These are phyloP conservation scores for Myriosclerotinia duriaeana DNA, from an alignment of 2,329 filamentous ascomycete genomes.

Conservation along the genomic window DNA sequence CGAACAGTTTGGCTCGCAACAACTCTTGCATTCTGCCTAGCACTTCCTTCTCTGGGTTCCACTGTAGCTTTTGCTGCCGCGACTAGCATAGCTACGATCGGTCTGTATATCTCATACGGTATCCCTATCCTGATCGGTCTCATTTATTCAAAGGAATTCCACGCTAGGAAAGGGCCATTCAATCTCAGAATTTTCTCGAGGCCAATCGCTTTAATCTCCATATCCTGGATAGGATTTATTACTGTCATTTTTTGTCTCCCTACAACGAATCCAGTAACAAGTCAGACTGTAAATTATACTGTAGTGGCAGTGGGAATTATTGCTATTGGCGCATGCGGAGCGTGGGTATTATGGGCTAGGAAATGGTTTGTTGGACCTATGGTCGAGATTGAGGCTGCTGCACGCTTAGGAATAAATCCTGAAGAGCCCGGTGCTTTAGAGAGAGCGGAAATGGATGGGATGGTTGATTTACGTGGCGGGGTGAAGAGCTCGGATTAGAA, in stretches of 20 bases:
- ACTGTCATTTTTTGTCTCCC: conserved; percentile 59
- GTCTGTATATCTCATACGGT: conserved; percentile 58
- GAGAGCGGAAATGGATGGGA: conserved; percentile 29
- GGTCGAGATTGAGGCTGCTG: conserved; percentile 52
- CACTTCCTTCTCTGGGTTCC: conserved; percentile 55
- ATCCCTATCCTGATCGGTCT: conserved; percentile 56
- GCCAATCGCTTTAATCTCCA: conserved; percentile 49
- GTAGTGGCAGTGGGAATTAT: conserved; percentile 60
- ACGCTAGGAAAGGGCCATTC: conserved; percentile 54
- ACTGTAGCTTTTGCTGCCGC: conserved; percentile 57
- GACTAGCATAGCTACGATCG: conserved; percentile 58
- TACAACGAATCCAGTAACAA: conserved; percentile 54
- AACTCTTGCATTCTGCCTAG: conserved; percentile 53
- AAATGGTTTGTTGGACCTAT: conserved; percentile 58
- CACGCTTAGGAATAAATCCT: conserved; percentile 50
- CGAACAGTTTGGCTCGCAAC: conserved; percentile 58
- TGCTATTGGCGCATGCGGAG: conserved; percentile 47
- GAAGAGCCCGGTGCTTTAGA: conserved; percentile 35
- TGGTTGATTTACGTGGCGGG: conserved; percentile 1
- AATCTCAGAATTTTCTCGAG: conserved; percentile 50
- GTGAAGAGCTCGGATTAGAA: conserved; percentile 1
- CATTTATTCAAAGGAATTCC: conserved; percentile 52
- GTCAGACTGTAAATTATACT: conserved; percentile 59
- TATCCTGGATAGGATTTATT: conserved; percentile 55
- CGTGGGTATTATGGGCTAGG: conserved; percentile 54